phyloP scores from a whole-genome alignment of 495 filamentous ascomycete species.

The Tuber borchii region DNA sequence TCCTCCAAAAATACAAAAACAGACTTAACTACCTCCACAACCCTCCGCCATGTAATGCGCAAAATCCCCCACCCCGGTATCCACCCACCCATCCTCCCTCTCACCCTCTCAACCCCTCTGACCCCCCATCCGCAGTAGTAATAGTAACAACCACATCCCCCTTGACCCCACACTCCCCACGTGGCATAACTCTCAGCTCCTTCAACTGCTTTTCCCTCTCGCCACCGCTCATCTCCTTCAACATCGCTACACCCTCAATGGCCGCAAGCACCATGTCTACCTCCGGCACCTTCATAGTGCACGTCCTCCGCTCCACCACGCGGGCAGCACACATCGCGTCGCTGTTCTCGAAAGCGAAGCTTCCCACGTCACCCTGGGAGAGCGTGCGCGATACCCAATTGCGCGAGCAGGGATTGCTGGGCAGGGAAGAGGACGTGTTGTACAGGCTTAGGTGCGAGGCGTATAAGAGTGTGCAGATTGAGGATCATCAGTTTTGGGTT shows the following conservation, averaged over 20 bases:
- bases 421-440: slow-evolving; percentile 34
- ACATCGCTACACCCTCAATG: slow-evolving; percentile 40
- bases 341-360: slow-evolving; percentile 21
- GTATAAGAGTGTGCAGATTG: slow-evolving; percentile 28
- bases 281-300: slow-evolving; percentile 27
- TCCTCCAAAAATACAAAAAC: background rate
- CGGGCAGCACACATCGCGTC: slow-evolving; percentile 32
- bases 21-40: slow-evolving; percentile 9
- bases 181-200: slow-evolving; percentile 41
- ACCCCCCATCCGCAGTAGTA: slow-evolving; percentile 18
- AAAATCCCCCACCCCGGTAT: slow-evolving; percentile 36
- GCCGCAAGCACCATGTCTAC: slow-evolving; percentile 27
- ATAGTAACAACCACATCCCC: slow-evolving; percentile 33
- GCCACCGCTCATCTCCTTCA: slow-evolving; percentile 40
- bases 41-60: slow-evolving; percentile 31
- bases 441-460: slow-evolving; percentile 29
- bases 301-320: slow-evolving; percentile 32
- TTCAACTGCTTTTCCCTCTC: slow-evolving; percentile 39
- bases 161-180: slow-evolving; percentile 13
- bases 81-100: background rate
- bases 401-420: slow-evolving; percentile 13
- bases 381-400: background rate
- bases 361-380: slow-evolving; percentile 6
- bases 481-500: slow-evolving; percentile 40
- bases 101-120: background rate